Conservation (phyloP, 2,329 filamentous ascomycete genomes). For the Penicillium sp. region DNA sequence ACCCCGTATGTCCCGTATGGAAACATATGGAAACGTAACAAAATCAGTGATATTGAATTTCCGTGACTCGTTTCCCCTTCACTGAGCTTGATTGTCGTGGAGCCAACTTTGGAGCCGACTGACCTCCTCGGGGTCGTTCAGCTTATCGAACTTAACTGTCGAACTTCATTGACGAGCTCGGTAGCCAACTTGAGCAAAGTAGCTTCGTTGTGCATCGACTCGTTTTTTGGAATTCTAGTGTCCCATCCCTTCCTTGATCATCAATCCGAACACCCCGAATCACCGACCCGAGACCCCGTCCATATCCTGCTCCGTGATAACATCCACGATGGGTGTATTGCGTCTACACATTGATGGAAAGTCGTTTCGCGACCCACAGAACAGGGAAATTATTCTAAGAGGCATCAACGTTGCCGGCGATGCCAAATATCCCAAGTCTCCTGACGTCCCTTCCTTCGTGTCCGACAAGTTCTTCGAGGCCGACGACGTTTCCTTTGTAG, state of each 20-base stretch:
- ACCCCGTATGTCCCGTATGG: neutral
- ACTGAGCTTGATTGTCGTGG: neutral
- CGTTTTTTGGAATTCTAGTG: neutral
- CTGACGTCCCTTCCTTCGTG: constrained; percentile 75
- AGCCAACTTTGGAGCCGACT: neutral
- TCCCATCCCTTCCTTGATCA: neutral
- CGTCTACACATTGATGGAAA: constrained; percentile 79
- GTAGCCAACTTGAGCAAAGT: neutral
- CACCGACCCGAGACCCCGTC: neutral
- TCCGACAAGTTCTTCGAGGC: constrained; percentile 81
- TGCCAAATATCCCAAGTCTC: constrained; percentile 78
- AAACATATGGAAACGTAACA: neutral
- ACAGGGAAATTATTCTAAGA: constrained; percentile 79
- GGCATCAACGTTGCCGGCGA: constrained; percentile 94
- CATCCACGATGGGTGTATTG: constrained; percentile 61
- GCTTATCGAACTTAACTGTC: neutral
- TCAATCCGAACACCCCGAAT: neutral
- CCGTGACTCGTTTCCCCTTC: neutral
- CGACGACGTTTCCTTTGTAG: constrained; percentile 83
- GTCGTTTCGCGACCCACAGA: constrained; percentile 73
- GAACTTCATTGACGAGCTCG: neutral
- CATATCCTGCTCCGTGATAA: neutral
- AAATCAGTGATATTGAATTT: neutral
- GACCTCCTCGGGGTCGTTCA: neutral
- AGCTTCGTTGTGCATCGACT: neutral